Evolutionary conservation across 2,329 filamentous ascomycete genomes (phyloP), one percentile per base, ranked within the genome.

Genomic region (Pyrenophora teres): DNA sequence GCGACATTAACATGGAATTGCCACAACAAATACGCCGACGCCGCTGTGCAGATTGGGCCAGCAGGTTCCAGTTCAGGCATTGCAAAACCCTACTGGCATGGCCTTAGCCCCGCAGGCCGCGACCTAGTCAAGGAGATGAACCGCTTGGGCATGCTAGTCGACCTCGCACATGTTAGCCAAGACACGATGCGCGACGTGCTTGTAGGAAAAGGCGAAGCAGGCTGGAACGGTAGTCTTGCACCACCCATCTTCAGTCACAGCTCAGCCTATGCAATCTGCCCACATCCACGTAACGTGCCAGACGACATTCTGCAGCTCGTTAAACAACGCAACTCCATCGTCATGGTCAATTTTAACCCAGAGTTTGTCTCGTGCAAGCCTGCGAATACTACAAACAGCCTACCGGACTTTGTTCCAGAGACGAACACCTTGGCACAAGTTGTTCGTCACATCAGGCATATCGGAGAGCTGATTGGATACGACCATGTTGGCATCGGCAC

Each of bases 1-100:
- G 87, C 87, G 15, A 97, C 92, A 0, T 78, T 97, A 13, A 96
- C 90, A 2, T 93, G 96, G 78, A 96, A 96, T 73, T 97, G 92
- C 75, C 90, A 95, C 73, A 97, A 96, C 75, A 83, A 80, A 42
- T 97, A 89, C 72, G 91, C 92, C 41, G 93, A 97, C 70, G 89
- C 92, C 3, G 92, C 92, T 2, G 74, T 94, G 5, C 78, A 87
- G 55, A 71, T 76, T 25, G 81, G 10, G 12, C 7, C 83, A 1
- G 46, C 43, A 45, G 75, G 68, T 31, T 77, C 58, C 62, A 69
- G 65, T 46, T 70, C 57, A 31, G 70, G 54, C 7, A 68, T 77
- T 1, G 76, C 77, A 16, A 78, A 81, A 45, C 83, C 88, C 0
- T 77, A 82, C 49, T 89, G 87, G 83, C 77, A 81, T 45, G 93